Base-by-base conservation (phyloP, 2,329 filamentous ascomycete species). In the Alternaria consortialis region DNA sequence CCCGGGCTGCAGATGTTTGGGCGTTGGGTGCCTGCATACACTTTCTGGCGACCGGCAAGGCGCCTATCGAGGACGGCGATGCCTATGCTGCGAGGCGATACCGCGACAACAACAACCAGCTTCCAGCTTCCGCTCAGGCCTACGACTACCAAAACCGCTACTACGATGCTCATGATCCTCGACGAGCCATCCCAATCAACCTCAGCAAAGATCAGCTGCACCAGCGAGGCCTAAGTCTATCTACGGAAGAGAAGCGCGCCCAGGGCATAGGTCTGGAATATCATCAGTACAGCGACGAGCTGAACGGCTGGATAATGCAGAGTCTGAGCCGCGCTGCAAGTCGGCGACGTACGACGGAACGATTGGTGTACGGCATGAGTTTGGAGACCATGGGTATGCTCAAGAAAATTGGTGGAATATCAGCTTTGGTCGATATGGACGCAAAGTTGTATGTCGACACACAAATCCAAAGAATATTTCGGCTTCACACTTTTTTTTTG, bases 1-100 rank as follows among this genome's bases (percentile, higher is more conserved):
- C 68, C 7, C 46, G 13, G 7, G 66, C 65, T 12, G 71, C 72
- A 8, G 76, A 78, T 8, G 60, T 75, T 5, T 79, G 76, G 76
- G 62, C 69, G 12, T 39, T 77, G 3, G 77, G 73, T 23, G 72
- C 76, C 23, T 69, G 70, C 37, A 61, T 78, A 2, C 68, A 76
- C 51, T 77, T 63, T 43, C 65, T 76, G 4, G 74, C 72, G 1
- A 62, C 63, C 0, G 72, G 72, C 8, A 17, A 58, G 3, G 17
- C 63, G 7, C 72, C 73, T 5, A 47, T 70, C 12, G 39, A 62
- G 32, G 31, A 69, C 32, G 43, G 58, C 4, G 15, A 31, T 7
- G 29, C 42, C 1, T 63, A 53, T 37, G 48, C 32, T 25, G 37
- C 32, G 9, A 36, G 25, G 13, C 13, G 27, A 0, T 39, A 44